phyloP scores from a whole-genome alignment of 441 rosid species.

The Gossypium trilobum region DNA sequence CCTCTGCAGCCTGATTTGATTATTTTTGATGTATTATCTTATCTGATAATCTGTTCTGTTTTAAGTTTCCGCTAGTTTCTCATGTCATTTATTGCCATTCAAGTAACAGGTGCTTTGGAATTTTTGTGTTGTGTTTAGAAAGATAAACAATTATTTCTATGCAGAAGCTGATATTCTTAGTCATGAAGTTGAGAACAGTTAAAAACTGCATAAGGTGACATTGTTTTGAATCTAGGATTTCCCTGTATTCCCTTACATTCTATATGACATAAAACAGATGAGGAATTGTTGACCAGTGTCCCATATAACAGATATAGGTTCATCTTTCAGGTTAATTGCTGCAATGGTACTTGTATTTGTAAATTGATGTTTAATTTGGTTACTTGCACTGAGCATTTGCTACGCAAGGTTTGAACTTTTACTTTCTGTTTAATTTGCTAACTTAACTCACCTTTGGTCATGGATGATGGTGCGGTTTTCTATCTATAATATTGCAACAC shows the following conservation, averaged over 20 bases:
- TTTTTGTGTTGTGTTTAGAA: slow-evolving; percentile 10
- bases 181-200: not conserved
- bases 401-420: too few species aligned
- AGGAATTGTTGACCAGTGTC: not conserved
- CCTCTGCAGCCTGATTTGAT: slow-evolving; percentile 5
- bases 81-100: not conserved
- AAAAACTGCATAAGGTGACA: not conserved
- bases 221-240: not conserved
- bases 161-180: not conserved
- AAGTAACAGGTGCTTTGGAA: not conserved
- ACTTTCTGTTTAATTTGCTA: too few species aligned
- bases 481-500: too few species aligned
- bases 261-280: not conserved
- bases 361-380: too few species aligned
- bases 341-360: too few species aligned
- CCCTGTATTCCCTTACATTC: not conserved
- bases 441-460: too few species aligned
- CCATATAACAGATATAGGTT: not conserved
- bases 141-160: not conserved
- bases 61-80: not conserved
- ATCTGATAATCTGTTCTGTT: not conserved
- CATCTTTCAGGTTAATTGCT: not conserved
- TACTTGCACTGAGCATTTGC: too few species aligned
- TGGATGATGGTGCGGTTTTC: too few species aligned
- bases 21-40: not conserved